phyloP scores from a whole-genome alignment of 73 alveolate genomes.

The Paramecium pentaurelia region DNA sequence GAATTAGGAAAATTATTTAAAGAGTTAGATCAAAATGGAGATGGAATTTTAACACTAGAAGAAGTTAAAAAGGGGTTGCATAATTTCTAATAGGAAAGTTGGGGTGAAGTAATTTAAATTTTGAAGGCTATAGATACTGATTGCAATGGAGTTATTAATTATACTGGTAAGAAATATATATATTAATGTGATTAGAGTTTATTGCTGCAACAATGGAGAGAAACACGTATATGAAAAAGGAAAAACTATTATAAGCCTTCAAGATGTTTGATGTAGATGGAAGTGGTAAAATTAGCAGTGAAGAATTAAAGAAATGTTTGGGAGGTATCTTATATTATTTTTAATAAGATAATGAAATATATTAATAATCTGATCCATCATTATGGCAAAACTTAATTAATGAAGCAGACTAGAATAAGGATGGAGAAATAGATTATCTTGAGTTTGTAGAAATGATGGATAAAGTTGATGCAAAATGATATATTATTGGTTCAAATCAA shows the following conservation, averaged over 20 bases:
- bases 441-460: constrained; percentile 11
- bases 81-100: constrained; percentile 38
- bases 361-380: not conserved
- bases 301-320: constrained; percentile 49
- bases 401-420: not conserved
- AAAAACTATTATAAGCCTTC: constrained; percentile 60
- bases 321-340: not conserved
- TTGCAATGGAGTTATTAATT: constrained; percentile 73
- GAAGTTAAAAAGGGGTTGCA: constrained; percentile 67
- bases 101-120: constrained; percentile 62
- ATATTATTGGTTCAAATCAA: not conserved
- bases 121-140: constrained; percentile 65
- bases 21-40: constrained; percentile 66
- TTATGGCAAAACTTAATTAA: not conserved
- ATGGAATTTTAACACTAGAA: constrained; percentile 67
- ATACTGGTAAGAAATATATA: constrained; percentile 41
- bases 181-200: constrained; percentile 52
- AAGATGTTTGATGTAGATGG: constrained; percentile 64
- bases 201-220: constrained; percentile 71
- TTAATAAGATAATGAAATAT: not conserved
- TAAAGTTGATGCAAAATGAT: not conserved
- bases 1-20: constrained; percentile 60
- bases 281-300: constrained; percentile 66
- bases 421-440: not conserved
- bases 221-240: constrained; percentile 44